Base-by-base conservation (phyloP, 2,329 filamentous ascomycete species). In the Penicillium corylophilum region DNA sequence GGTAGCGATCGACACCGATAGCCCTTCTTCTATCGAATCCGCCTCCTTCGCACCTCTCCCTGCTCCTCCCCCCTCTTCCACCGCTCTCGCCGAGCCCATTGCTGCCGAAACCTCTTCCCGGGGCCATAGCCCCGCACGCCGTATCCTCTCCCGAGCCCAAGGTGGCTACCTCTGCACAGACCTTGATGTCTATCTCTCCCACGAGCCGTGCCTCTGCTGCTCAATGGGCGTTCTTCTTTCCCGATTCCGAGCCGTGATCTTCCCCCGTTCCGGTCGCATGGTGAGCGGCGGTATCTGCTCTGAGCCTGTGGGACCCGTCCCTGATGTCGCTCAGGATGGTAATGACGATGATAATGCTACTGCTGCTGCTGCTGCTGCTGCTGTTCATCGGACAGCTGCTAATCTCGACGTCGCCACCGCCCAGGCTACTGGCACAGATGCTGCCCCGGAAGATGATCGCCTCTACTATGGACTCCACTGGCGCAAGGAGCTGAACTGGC, bases 161-260 rank as follows among this genome's bases (percentile, higher is more conserved):
- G 89, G 90, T 60, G 93, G 93, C 47, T 99, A 99, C 70, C 84
- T 99, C 18, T 97, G 93, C 74, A 90, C 95, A 60, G 89, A 90
- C 48, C 81, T 99, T 26, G 93, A 97, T 71, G 82, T 99, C 50
- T 97, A 96, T 74, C 79, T 95, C 54, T 96, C 92, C 2, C 92
- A 97, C 67, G 94, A 99, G 74, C 94, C 94, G 5, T 99, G 94
- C 69, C 83, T 95, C 54, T 95, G 95, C 83, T 99, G 94, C 74
- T 90, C 89, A 31, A 97, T 97, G 94, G 94, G 90, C 1, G 88
- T 97, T 62, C 79, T 97, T 20, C 92, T 97, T 69, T 96, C 93
- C 8, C 84, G 94, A 45, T 96, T 99, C 80, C 86, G 89, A 40
- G 86, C 88, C 47, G 88, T 92, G 46, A 81, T 95, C 35, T 95